These are phyloP conservation scores for Rhododendron ovatum DNA, from an alignment of 148 eudicot genomes.

Conservation along the genomic window DNA sequence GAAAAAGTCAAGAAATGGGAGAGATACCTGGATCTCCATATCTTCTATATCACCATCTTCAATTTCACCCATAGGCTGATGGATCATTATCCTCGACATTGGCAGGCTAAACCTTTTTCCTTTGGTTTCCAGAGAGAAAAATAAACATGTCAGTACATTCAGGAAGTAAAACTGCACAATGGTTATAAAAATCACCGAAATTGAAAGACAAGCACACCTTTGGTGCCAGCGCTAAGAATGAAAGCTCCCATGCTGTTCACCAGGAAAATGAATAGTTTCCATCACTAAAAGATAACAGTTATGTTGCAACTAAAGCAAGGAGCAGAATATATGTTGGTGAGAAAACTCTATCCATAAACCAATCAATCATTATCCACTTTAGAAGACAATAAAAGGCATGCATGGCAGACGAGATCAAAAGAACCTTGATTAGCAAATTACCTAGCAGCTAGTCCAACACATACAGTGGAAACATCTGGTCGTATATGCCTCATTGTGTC, in stretches of 20 bases:
- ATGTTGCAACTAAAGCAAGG: background rate
- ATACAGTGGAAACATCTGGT: slow-evolving; percentile 93
- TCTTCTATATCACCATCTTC: slow-evolving; percentile 72
- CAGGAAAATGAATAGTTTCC: background rate
- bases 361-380: background rate
- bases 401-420: background rate
- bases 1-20: background rate
- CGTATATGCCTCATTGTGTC: slow-evolving; percentile 93
- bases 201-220: slow-evolving; percentile 9
- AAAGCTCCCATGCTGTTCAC: slow-evolving; percentile 26
- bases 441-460: slow-evolving; percentile 98
- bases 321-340: background rate
- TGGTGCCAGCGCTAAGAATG: slow-evolving; percentile 25
- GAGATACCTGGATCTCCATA: slow-evolving; percentile 76
- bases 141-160: slow-evolving; percentile 4
- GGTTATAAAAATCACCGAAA: background rate
- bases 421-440: slow-evolving; percentile 11
- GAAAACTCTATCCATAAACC: background rate
- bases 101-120: slow-evolving; percentile 96
- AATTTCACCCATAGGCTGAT: slow-evolving; percentile 94
- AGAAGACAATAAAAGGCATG: background rate
- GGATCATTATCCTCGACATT: slow-evolving; percentile 98
- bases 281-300: background rate
- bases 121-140: slow-evolving; percentile 17
- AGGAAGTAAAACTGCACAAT: background rate